Evolutionary conservation across 371 early-diverging fungal species (phyloP).

Genomic region (Lichtheimia ornata): DNA sequence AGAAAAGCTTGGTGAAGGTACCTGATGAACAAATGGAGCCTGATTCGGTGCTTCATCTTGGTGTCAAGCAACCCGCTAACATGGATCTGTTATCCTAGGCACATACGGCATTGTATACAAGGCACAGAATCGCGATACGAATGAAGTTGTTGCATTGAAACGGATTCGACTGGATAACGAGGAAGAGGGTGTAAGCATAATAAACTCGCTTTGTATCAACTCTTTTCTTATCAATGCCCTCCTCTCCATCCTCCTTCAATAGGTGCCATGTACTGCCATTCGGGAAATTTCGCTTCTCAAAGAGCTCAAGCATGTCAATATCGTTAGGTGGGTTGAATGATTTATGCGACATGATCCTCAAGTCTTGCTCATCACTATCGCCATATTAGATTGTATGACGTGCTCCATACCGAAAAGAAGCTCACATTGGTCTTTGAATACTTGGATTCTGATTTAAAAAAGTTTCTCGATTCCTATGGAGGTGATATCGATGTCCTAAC

Average conservation of each 20-base stretch:
- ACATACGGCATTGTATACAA: constrained; percentile 98
- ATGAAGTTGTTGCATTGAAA: constrained; percentile 97
- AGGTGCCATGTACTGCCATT: constrained; percentile 96
- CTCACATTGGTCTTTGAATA: constrained; percentile 95
- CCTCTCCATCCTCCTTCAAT: neutral
- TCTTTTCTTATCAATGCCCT: neutral
- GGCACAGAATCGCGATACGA: constrained; percentile 91
- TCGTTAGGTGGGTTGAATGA: constrained; percentile 68
- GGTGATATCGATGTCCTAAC: constrained; percentile 80
- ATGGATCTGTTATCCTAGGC: constrained; percentile 49
- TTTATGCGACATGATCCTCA: neutral
- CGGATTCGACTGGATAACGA: constrained; percentile 96
- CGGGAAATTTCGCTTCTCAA: constrained; percentile 98
- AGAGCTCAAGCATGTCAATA: constrained; percentile 93
- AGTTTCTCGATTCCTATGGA: constrained; percentile 83
- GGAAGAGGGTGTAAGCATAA: constrained; percentile 81
- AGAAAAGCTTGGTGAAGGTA: constrained; percentile 91
- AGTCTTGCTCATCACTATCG: neutral
- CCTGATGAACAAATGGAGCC: neutral
- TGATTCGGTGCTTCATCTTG: too few species aligned
- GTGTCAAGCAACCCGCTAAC: neutral
- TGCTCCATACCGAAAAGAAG: constrained; percentile 93
- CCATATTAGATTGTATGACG: constrained; percentile 81
- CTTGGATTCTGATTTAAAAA: constrained; percentile 93
- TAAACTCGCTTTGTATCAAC: neutral